Evolutionary conservation across 2,329 filamentous ascomycete species (phyloP), one percentile per base, ranked within the genome.

Genomic region (Curvularia sp.): DNA sequence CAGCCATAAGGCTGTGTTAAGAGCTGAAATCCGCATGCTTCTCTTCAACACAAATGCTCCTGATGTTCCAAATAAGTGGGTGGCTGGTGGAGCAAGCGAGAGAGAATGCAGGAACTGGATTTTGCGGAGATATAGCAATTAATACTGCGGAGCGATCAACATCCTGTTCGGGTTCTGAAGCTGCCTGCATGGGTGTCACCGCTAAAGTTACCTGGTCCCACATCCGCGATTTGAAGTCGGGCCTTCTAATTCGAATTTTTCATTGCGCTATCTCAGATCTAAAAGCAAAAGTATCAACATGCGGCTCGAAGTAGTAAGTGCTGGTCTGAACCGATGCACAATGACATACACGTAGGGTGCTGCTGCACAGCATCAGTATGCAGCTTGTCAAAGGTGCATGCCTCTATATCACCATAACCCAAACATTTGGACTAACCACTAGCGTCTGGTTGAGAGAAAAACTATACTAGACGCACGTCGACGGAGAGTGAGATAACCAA

Each of bases 1-100:
- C 15, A 72, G 65, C 64, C 65, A 71, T 41, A 70, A 27, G 49
- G 62, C 64, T 55, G 71, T 55, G 36, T 60, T 61, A 42, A 63
- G 36, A 30, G 52, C 58, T 48, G 59, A 57, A 18, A 47, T 27
- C 15, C 45, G 41, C 59, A 59, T 59, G 0, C 6, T 48, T 49
- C 25, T 49, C 13, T 39, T 43, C 39, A 38, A 41, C 13, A 38
- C 45, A 34, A 47, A 30, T 45, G 52, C 47, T 58, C 28, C 13
- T 19, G 30, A 5, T 36, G 15, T 18, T 15, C 4, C 43, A 32
- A 43, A 18, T 12, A 23, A 23, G 27, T 52, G 30, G 18, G 28
- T 15, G 38, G 45, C 30, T 25, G 38, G 51, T 28, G 28, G 13
- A 49, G 19, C 4, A 27, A 47, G 45, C 47, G 18, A 49, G 7